Base-by-base conservation (phyloP, 1,139 yeast species). In the Candida mesenterica region DNA sequence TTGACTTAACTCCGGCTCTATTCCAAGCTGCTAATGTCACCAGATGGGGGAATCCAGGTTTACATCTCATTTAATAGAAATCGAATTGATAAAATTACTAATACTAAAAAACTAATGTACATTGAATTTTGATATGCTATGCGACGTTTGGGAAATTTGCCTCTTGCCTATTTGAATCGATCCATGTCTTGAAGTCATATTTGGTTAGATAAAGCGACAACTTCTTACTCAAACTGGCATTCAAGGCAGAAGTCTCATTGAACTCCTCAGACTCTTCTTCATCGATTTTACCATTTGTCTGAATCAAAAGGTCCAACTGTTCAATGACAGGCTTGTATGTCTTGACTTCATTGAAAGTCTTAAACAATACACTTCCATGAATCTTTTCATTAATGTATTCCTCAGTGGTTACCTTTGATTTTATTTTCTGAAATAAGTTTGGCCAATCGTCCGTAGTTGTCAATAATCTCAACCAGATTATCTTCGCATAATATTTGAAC, bases 381-480 rank as follows among this genome's bases (percentile, higher is more conserved):
- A 72, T 50, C 32, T 58, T 59, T 15, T 61, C 59, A 45, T 67
- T 67, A 28, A 69, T 59, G 41, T 53, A 61, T 33, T 68, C 70
- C 41, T 77, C 79, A 4, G 74, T 60, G 8, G 39, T 18, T 4
- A 36, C 32, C 31, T 41, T 41, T 36, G 67, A 61, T 36, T 62
- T 62, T 20, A 61, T 58, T 8, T 71, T 65, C 20, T 64, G 57
- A n/a, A 63, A 57, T 15, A 77, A 52, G 10, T 54, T 50, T 5
- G 53, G 41, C 86, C 88, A 81, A 45, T 79, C 75, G 45, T 79
- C 82, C 1, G 75, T 68, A n/a, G 78, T 49, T 2, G 62, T 48
- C 7, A 84, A 60, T 31, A 83, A 65, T 40, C 92, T 66, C 48
- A 79, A 65, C 92, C 94, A 84, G 2, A 82, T 61, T 12, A 70